Conservation (phyloP, 768 basidiomycete species). For the Pluteus cervinus region DNA sequence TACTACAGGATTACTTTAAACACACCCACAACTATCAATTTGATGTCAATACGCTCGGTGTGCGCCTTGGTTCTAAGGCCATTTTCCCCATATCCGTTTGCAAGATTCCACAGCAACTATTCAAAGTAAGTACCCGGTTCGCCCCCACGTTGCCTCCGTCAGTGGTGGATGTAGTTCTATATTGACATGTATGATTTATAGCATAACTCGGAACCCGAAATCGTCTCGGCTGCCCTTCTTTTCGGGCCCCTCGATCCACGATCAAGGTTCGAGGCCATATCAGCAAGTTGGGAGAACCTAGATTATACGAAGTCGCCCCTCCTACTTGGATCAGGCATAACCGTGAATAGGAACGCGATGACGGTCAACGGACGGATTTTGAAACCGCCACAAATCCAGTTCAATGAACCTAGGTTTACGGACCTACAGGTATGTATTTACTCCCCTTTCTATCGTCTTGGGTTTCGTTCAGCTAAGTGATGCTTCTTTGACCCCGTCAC, state of each 20-base stretch:
- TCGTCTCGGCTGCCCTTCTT: constrained; percentile 1
- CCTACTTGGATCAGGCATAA: constrained; percentile 2
- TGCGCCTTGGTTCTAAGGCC: constrained; percentile 1
- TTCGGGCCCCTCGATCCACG: constrained; percentile 4
- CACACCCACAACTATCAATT: not conserved
- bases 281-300: not conserved
- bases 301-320: not conserved
- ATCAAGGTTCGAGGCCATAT: not conserved
- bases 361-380: constrained; percentile 1
- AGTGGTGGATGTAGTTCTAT: not conserved
- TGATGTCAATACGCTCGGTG: constrained; percentile 1
- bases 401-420: not conserved
- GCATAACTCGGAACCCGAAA: constrained; percentile 1
- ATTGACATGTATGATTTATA: not conserved
- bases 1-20: constrained; percentile 1
- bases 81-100: constrained; percentile 3
- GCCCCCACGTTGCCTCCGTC: not conserved
- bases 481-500: too few species aligned
- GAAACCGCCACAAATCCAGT: not conserved
- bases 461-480: too few species aligned
- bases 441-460: not conserved
- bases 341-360: not conserved
- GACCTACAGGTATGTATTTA: not conserved
- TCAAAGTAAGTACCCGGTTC: not conserved
- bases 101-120: not conserved